phyloP scores from a whole-genome alignment of 2,329 filamentous ascomycete genomes.

The Aspergillus brasiliensis region DNA sequence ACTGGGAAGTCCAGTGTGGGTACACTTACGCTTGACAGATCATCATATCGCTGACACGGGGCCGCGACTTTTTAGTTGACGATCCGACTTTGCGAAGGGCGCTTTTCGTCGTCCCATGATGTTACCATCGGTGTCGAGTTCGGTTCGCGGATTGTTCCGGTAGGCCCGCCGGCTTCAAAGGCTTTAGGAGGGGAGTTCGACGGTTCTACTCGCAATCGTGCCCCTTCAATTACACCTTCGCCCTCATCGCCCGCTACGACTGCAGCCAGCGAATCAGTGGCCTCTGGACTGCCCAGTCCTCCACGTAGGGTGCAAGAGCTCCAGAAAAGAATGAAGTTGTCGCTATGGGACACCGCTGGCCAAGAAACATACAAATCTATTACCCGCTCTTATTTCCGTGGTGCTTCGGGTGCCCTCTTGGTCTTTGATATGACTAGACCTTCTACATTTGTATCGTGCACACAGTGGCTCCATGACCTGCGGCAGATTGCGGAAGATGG shows the following conservation, averaged over 20 bases:
- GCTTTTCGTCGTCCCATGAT: conserved; percentile 92
- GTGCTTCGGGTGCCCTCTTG: conserved; percentile 74
- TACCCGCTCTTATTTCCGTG: conserved; percentile 89
- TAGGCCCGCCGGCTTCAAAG: conserved; percentile 76
- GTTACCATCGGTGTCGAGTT: conserved; percentile 98
- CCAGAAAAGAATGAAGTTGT: conserved; percentile 87
- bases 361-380: conserved; percentile 98
- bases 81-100: conserved; percentile 92
- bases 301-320: conserved; percentile 38
- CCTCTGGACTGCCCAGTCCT: conserved; percentile 37
- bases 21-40: conserved; percentile 8
- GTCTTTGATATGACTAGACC: conserved; percentile 93
- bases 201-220: conserved; percentile 6
- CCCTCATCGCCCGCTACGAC: conserved; percentile 13
- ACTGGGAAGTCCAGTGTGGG: conserved; percentile 83
- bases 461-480: conserved; percentile 91
- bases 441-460: conserved; percentile 83
- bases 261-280: conserved; percentile 18
- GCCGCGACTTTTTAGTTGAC: conserved; percentile 65
- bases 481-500: conserved; percentile 93
- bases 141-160: conserved; percentile 87
- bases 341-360: conserved; percentile 92
- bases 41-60: conserved; percentile 13
- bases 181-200: conserved; percentile 56
- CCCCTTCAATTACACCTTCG: conserved; percentile 13